Evolutionary conservation across 345 rosid genomes (phyloP).

Genomic region (Acer saccharum): DNA sequence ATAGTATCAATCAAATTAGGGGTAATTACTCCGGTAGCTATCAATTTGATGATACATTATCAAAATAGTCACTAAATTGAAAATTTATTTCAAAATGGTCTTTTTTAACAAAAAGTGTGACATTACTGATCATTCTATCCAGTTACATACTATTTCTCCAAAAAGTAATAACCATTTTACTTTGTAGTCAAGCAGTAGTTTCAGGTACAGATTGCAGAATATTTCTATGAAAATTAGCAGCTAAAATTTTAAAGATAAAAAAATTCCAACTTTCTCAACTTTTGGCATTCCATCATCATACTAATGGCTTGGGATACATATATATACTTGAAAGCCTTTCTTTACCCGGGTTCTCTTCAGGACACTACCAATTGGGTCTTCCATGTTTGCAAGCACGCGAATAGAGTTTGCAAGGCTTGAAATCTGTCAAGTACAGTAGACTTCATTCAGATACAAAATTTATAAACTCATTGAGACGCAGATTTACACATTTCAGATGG

Average conservation of each 20-base stretch:
- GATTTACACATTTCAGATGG: background rate
- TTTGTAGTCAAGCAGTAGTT: background rate
- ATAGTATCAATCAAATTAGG: too few relatives aligned
- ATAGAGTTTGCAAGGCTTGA: conserved; percentile 71
- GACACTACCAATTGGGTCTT: conserved; percentile 86
- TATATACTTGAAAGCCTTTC: conserved; percentile 1
- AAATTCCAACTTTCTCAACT: background rate
- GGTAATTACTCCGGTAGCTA: too few relatives aligned
- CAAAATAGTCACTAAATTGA: too few relatives aligned
- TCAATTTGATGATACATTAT: too few relatives aligned
- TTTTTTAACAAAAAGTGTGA: too few relatives aligned
- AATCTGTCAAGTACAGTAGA: conserved; percentile 51
- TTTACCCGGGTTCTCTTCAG: conserved; percentile 88
- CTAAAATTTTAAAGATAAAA: conserved; percentile 2
- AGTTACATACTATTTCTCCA: background rate
- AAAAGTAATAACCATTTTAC: background rate
- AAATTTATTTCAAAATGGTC: too few relatives aligned
- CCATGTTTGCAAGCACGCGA: conserved; percentile 91
- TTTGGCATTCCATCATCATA: background rate
- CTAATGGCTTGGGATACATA: background rate
- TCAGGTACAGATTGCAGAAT: conserved; percentile 1
- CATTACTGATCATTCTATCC: too few relatives aligned
- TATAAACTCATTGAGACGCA: background rate
- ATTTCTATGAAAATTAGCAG: background rate
- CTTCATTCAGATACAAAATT: conserved; percentile 13